Base-by-base conservation (phyloP, 257 asterid species). In the Nemophila menziesii region DNA sequence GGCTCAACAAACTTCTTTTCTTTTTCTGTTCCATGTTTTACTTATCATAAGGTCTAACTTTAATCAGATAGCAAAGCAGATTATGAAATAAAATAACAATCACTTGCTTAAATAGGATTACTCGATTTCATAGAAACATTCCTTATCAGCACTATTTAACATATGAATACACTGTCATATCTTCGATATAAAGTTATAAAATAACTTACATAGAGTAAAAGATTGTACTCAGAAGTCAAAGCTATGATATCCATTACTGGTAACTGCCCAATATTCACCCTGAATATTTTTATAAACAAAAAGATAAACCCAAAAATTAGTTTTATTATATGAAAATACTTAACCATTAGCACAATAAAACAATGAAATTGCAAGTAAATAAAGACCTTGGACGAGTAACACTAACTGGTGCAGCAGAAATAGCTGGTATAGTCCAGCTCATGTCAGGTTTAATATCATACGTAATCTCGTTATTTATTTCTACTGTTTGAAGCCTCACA, bases 371-470 rank as follows among this genome's bases (percentile, higher is more conserved):
- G 13, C 11, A 16, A 16, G 36, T 8, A 56, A 20, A 36, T 18
- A 46, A 26, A 40, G 56, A 87, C 97, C 72, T 70, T n/a, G 97
- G 82, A 43, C 93, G 81, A 59, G 95, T 80, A 58, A 84, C 86
- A 60, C 64, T 51, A 60, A 89, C 92, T 49, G 98, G 87, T 48
- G 80, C 82, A 1, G 95, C 98, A 59, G 80, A 86, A 60, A 80
- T 64, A 57, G 98, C 94, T 20, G 87, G 68, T 60, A 89, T 65
- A 71, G 79, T 75, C 98, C 98, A 84, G 71, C 93, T 80, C 86
- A 84, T 65, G 61, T 89, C 98, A 65, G 89, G 93, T 69, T 73
- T 84, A 49, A 77, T 72, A 60, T 89, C 93, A 64, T 71, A 84
- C 39, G 69, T 64, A 55, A 68, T 77, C 73, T 78, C 87, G 13